Percentiles rank a stretch among this genome's conserved stretches.
Conservation (phyloP, 2,329 filamentous ascomycete species). For the Colletotrichum cereale region DNA sequence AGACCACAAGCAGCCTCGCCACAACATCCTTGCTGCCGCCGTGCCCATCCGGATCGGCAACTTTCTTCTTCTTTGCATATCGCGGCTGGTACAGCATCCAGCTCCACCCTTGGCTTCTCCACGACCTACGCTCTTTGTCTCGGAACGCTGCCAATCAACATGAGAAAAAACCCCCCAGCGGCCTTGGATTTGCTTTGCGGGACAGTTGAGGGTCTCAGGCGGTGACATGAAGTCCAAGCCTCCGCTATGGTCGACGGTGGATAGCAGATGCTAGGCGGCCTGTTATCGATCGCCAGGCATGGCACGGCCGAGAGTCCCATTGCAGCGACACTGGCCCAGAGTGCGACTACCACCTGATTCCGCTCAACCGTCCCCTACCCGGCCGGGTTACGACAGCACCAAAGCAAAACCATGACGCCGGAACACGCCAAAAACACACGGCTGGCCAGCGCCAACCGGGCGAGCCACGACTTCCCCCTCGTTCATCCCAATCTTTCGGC, state of each 20-base stretch:
- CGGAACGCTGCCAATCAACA: constrained; percentile 22
- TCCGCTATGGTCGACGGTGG: not conserved
- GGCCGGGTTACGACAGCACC: constrained; percentile 19
- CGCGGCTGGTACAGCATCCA: constrained; percentile 5
- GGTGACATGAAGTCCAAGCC: not conserved
- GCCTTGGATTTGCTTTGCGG: constrained; percentile 4
- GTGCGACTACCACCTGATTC: constrained; percentile 17
- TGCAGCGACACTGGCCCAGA: constrained; percentile 9
- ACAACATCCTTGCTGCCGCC: constrained; percentile 14
- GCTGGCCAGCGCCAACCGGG: constrained; percentile 1
- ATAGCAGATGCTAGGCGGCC: not conserved
- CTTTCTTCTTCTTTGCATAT: constrained; percentile 27
- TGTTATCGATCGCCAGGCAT: constrained; percentile 24
- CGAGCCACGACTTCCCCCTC: constrained; percentile 3
- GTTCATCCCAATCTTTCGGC: not conserved
- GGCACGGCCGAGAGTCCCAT: not conserved
- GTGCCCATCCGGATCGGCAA: constrained; percentile 1
- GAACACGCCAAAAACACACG: constrained; percentile 17
- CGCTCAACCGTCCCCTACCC: constrained; percentile 23
- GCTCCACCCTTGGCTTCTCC: constrained; percentile 25
- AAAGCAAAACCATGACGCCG: constrained; percentile 29
- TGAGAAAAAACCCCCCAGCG: constrained; percentile 6
- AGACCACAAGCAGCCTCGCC: constrained; percentile 2
- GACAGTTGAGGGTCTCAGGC: constrained; percentile 21
- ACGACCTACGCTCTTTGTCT: constrained; percentile 26